Conservation (phyloP, 306 rosid genomes). For the Medicago lupulina region DNA sequence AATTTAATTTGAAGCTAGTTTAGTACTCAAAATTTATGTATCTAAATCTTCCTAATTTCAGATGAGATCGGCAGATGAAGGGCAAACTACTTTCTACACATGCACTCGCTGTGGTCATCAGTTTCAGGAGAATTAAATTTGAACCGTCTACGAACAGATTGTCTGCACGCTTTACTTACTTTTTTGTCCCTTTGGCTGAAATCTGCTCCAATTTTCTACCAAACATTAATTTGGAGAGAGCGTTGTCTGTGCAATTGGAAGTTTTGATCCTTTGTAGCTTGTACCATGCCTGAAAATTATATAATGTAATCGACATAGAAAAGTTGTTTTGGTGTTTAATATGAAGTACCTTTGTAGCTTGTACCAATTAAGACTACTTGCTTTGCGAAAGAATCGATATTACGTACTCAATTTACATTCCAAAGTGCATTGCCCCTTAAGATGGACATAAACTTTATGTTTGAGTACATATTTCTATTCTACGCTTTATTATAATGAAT, state of each 20-base stretch:
- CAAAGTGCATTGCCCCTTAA: too few species aligned
- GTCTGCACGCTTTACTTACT: neutral
- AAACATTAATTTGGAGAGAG: neutral
- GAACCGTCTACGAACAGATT: neutral
- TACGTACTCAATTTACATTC: too few species aligned
- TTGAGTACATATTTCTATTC: too few species aligned
- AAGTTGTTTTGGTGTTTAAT: neutral
- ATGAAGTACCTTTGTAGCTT: neutral
- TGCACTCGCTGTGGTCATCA: conserved; percentile 48
- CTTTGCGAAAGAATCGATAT: too few species aligned
- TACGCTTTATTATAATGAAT: too few species aligned
- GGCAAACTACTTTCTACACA: conserved; percentile 56
- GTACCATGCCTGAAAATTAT: neutral
- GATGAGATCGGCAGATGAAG: conserved; percentile 60
- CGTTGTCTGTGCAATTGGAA: neutral
- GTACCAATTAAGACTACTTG: too few species aligned
- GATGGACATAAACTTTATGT: too few species aligned
- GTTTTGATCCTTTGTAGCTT: neutral
- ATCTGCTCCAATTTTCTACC: neutral
- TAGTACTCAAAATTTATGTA: conserved; percentile 1
- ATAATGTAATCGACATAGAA: neutral
- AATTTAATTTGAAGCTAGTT: conserved; percentile 28
- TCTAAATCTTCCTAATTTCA: conserved; percentile 34
- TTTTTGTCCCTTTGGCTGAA: neutral
- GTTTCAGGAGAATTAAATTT: conserved; percentile 49